Conservation (phyloP, 805 yeast species). For the Yamadazyma sp. region DNA sequence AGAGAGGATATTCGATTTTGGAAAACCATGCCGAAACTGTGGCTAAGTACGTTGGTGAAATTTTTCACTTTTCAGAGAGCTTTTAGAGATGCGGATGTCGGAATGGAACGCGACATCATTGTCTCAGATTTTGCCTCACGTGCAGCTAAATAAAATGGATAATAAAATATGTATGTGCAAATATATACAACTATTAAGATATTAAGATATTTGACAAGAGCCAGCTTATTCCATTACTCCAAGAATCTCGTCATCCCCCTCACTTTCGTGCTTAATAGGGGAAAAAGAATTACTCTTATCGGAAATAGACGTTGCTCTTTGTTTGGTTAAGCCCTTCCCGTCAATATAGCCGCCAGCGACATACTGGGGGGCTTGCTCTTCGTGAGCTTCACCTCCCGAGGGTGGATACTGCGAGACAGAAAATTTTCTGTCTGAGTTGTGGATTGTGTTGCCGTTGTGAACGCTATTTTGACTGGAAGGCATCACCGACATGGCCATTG, state of each 20-base stretch:
- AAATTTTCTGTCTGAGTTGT: slow-evolving; percentile 29
- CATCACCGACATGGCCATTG: slow-evolving; percentile 10
- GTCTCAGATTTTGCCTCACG: too few relatives aligned
- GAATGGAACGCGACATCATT: too few relatives aligned
- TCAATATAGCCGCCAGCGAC: slow-evolving; percentile 35
- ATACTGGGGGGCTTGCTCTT: slow-evolving; percentile 6
- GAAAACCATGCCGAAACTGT: slow-evolving; percentile 6
- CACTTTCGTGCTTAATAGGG: too few relatives aligned
- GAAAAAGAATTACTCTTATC: too few relatives aligned
- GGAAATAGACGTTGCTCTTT: too few relatives aligned
- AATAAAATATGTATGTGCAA: too few relatives aligned
- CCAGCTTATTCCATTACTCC: too few relatives aligned
- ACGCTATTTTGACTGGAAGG: background rate
- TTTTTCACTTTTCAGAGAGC: background rate
- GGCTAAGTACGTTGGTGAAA: slow-evolving; percentile 5
- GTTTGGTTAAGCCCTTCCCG: slow-evolving; percentile 4
- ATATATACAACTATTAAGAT: too few relatives aligned
- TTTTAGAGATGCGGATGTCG: slow-evolving; percentile 2
- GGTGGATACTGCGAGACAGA: slow-evolving; percentile 46
- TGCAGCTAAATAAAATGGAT: too few relatives aligned
- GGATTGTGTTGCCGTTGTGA: slow-evolving; percentile 2
- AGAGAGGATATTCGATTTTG: slow-evolving; percentile 31
- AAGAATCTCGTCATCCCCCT: too few relatives aligned
- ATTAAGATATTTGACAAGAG: too few relatives aligned
- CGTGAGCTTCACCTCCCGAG: slow-evolving; percentile 1